These are phyloP conservation scores for Xanthoparmelia taractica DNA, from an alignment of 495 filamentous ascomycete species.

Conservation along the genomic window DNA sequence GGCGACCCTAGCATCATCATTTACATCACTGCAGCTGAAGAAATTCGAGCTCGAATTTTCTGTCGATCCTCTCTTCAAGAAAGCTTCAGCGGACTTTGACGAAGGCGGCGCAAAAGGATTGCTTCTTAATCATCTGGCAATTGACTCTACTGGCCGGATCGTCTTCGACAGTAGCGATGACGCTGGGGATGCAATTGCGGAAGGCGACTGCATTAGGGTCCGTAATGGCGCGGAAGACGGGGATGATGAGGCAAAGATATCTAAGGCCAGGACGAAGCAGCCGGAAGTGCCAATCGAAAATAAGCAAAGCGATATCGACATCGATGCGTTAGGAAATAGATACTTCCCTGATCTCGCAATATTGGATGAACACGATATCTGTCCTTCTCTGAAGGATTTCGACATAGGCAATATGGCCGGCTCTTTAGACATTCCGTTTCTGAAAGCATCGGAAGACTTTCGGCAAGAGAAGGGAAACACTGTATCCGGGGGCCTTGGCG, in stretches of 20 bases:
- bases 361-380: conserved; percentile 83
- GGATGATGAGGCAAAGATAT: conserved; percentile 32
- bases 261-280: conserved; percentile 35
- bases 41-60: conserved; percentile 97
- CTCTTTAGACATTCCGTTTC: conserved; percentile 83
- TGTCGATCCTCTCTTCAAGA: conserved; percentile 96
- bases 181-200: conserved; percentile 51
- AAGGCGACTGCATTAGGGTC: conserved; percentile 45
- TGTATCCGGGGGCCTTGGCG: conserved; percentile 44
- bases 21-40: conserved; percentile 82
- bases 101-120: conserved; percentile 96
- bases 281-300: conserved; percentile 40
- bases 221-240: conserved; percentile 32
- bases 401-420: conserved; percentile 78
- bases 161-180: conserved; percentile 99
- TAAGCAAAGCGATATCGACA: conserved; percentile 65
- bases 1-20: conserved; percentile 81
- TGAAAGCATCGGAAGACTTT: conserved; percentile 84
- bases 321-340: conserved; percentile 58
- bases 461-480: conserved; percentile 52
- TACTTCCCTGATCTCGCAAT: conserved; percentile 81
- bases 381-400: conserved; percentile 86
- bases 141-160: conserved; percentile 84
- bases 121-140: conserved; percentile 87
- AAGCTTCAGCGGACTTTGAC: conserved; percentile 95